Conservation (phyloP, 352 stramenopile species). For the Pythium insidiosum region DNA sequence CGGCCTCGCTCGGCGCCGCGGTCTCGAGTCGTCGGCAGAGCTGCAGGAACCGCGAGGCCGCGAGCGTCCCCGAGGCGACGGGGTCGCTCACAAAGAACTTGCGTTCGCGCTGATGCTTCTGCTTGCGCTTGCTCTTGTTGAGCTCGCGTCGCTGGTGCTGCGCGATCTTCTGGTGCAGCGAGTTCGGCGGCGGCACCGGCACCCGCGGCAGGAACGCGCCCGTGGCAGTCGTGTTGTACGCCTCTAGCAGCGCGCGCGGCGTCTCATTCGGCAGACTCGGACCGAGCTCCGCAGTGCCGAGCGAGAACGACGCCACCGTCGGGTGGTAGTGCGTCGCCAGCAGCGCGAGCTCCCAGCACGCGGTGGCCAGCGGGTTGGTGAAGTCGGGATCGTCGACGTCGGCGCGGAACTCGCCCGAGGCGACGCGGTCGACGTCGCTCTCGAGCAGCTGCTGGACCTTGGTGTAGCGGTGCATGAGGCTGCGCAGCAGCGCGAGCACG, state of each 20-base stretch:
- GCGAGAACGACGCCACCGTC: constrained; percentile 55
- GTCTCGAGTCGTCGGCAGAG: constrained; percentile 26
- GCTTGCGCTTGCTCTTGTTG: constrained; percentile 42
- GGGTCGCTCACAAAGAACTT: constrained; percentile 74
- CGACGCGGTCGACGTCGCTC: constrained; percentile 93
- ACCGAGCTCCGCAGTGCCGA: constrained; percentile 49
- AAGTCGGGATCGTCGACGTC: constrained; percentile 93
- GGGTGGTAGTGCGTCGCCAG: constrained; percentile 84
- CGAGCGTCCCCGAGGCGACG: constrained; percentile 16
- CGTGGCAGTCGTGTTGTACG: constrained; percentile 34
- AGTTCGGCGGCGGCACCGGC: constrained; percentile 48
- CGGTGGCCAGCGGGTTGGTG: constrained; percentile 91
- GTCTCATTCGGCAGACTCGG: constrained; percentile 63
- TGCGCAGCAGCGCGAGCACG: constrained; percentile 84
- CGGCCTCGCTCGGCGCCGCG: no score
- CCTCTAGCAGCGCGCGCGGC: constrained; percentile 49
- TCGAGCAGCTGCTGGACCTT: constrained; percentile 92
- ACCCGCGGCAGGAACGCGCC: constrained; percentile 55
- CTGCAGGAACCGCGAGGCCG: constrained; percentile 25
- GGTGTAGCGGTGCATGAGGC: constrained; percentile 89
- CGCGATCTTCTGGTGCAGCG: constrained; percentile 59
- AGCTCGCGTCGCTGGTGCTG: constrained; percentile 41
- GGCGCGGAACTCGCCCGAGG: constrained; percentile 87
- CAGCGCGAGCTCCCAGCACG: constrained; percentile 90
- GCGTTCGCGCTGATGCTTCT: constrained; percentile 39